phyloP scores from a whole-genome alignment of 768 basidiomycete species.

The Lactifluus pinguis region DNA sequence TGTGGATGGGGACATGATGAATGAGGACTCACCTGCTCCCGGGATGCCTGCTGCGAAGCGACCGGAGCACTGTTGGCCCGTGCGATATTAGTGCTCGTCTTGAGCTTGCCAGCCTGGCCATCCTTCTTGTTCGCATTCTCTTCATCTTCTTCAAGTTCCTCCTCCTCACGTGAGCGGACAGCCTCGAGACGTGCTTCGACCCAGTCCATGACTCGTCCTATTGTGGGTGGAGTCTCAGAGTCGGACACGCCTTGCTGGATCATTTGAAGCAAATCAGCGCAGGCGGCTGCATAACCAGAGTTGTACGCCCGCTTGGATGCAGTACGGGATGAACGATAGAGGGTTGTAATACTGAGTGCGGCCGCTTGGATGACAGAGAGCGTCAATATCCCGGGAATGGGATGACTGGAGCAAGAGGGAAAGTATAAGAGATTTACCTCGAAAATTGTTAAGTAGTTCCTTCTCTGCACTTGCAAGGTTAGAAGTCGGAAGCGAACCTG shows the following conservation, averaged over 20 bases:
- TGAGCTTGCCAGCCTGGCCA: slow-evolving; percentile 23
- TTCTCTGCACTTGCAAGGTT: slow-evolving; percentile 72
- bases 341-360: slow-evolving; percentile 74
- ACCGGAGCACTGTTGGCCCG: slow-evolving; percentile 18
- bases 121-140: slow-evolving; percentile 38
- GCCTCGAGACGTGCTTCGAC: slow-evolving; percentile 75
- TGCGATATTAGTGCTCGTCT: slow-evolving; percentile 20
- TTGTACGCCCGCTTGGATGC: slow-evolving; percentile 76
- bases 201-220: slow-evolving; percentile 79
- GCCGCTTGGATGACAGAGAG: slow-evolving; percentile 38
- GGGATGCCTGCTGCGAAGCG: slow-evolving; percentile 15
- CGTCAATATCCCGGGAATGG: slow-evolving; percentile 19
- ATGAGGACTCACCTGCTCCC: slow-evolving; percentile 18
- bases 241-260: slow-evolving; percentile 76
- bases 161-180: slow-evolving; percentile 63
- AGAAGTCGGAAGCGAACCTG: slow-evolving; percentile 59
- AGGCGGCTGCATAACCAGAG: slow-evolving; percentile 70
- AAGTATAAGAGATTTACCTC: slow-evolving; percentile 37
- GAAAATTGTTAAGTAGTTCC: slow-evolving; percentile 72
- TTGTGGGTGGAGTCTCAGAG: slow-evolving; percentile 38
- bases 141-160: slow-evolving; percentile 77
- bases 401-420: not conserved
- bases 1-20: slow-evolving; percentile 1
- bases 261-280: slow-evolving; percentile 72
- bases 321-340: slow-evolving; percentile 71